A percentile compares a stretch with the other conserved stretches of the same genome.
Evolutionary conservation across 2,329 filamentous ascomycete species (phyloP).

Genomic region (Sarocladium kiliense): DNA sequence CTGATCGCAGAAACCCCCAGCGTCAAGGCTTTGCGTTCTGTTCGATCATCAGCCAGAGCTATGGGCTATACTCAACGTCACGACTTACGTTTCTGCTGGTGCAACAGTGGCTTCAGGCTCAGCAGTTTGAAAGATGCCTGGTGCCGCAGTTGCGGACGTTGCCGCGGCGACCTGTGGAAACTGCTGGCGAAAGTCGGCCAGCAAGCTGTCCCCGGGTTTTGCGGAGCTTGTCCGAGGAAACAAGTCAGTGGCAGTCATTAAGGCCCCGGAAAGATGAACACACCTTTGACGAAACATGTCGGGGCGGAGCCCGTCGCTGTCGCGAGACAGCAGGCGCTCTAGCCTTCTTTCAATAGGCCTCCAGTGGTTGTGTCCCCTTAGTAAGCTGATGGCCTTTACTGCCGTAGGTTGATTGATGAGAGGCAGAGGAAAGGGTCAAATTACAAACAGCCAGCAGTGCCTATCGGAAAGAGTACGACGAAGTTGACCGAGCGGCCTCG

Average conservation of each 20-base stretch:
- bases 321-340: neutral
- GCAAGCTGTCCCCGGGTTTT: conserved; percentile 80
- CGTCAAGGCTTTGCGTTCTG: conserved; percentile 20
- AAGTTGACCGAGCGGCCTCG: neutral
- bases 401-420: neutral
- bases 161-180: conserved; percentile 62
- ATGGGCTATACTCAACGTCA: too few species aligned
- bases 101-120: conserved; percentile 22
- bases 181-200: conserved; percentile 76
- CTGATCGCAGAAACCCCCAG: conserved; percentile 53
- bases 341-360: neutral
- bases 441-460: neutral
- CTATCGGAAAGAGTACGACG: neutral
- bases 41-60: too few species aligned
- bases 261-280: too few species aligned
- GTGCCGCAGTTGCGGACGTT: neutral
- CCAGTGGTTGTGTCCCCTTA: neutral
- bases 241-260: too few species aligned
- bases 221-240: conserved; percentile 65
- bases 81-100: conserved; percentile 2
- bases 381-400: neutral
- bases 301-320: conserved; percentile 12
- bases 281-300: conserved; percentile 26
- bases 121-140: conserved; percentile 19
- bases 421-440: neutral